Conservation (phyloP, 176 grass and related monocot species). For the Pontederia crassipes region DNA sequence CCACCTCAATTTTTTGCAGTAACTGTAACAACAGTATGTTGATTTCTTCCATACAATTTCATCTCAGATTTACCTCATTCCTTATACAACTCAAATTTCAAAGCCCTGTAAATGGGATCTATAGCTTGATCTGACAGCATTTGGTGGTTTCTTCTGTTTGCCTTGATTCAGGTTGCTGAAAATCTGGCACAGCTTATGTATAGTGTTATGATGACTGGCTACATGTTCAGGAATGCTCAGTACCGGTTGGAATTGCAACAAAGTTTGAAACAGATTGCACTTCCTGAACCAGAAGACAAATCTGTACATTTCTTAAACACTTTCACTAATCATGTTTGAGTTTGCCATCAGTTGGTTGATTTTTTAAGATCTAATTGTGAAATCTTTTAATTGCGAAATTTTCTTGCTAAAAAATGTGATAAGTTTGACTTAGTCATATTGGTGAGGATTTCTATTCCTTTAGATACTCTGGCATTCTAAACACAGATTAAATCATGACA, state of each 20-base stretch:
- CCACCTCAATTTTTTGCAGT: conserved; percentile 85
- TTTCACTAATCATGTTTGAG: no score
- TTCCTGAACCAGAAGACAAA: conserved; percentile 60
- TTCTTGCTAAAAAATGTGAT: no score
- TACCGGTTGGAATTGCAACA: conserved; percentile 73
- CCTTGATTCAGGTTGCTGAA: conserved; percentile 66
- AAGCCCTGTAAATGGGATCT: not conserved
- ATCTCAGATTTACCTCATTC: not conserved
- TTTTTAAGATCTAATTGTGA: no score
- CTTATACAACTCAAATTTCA: not conserved
- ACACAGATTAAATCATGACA: no score
- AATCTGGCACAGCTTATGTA: conserved; percentile 94
- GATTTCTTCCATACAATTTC: conserved; percentile 7
- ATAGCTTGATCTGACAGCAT: not conserved
- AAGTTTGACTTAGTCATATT: no score
- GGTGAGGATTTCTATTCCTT: no score
- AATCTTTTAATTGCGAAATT: no score
- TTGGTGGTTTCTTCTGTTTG: conserved; percentile 22
- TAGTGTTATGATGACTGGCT: conserved; percentile 93
- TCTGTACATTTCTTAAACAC: conserved; percentile 21
- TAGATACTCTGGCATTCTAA: no score
- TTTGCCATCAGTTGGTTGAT: no score
- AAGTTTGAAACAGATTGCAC: conserved; percentile 79
- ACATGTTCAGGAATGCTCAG: conserved; percentile 97
- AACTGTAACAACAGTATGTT: conserved; percentile 75